Base-by-base conservation (phyloP, 345 rosid genomes). In the Eucalyptus tenuipes region DNA sequence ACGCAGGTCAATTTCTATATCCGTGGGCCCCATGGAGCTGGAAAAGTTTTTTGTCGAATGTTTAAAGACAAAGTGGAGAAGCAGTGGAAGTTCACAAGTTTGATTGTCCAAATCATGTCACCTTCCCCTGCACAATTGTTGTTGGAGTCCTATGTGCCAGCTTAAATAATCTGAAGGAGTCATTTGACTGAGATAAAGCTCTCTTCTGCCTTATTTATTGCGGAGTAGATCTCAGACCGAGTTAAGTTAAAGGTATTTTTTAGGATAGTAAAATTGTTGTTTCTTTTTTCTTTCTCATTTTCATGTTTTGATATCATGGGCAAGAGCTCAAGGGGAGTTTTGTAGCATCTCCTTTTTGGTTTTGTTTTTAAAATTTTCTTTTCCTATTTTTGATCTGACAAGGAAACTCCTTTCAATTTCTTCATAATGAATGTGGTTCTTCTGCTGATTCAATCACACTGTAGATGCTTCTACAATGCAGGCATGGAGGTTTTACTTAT, bases 1-100 rank as follows among this genome's bases (percentile, higher is more conserved):
- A 44, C 91, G 86, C 89, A 97, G 99, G 95, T 97, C 31, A 94
- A 94, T 91, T 98, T 98, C 93, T 91, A 93, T 89, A 91, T 98
- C 75, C 97, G 99, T 6, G 99, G 99, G 44, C 98, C 99, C 12
- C 98, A 98, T 71, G 99, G 99, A 93, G 95, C 96, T 13, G 99
- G 99, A 52, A 98, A 95, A 89, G 99, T 96, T 75, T 95, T 92
- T 87, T 89, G 98, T 14, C 96, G 96, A 91, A 98, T 97, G 99
- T 97, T 98, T 94, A 97, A 91, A 90, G 99, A 97, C 93, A 95
- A 95, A 90, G 91, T 86, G 66, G 98, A 96, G 89, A 94, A 94
- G 91, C 93, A 98, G 79, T 98, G 98, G 99, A 98, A 94, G 90
- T 98, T 94, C 88, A 95, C 97, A 2, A 96, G 95, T 91, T 91